Evolutionary conservation across 495 filamentous ascomycete genomes (phyloP), one percentile per base, ranked within the genome.

Genomic region (Xylaria intraflava): DNA sequence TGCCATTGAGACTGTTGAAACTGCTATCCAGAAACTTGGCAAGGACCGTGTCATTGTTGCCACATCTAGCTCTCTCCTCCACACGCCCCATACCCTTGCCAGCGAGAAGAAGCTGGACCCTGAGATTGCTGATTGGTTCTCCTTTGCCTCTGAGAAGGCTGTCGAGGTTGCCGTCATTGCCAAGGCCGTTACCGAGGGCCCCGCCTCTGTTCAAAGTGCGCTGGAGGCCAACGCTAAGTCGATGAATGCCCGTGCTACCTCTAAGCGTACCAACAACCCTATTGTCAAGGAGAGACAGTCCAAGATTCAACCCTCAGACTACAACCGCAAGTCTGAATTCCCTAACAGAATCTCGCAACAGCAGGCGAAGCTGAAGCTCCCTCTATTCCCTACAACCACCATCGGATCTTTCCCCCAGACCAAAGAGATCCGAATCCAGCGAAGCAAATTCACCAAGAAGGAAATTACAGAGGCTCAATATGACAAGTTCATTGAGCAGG

Each of bases 351-450:
- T 91, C 62, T 79, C 86, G 31, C 78, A 87, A 70, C 93, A 98
- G 77, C 85, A 88, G 74, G 81, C 83, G 72, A 77, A 84, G 66
- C 87, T 98, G 67, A 87, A 86, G 62, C 89, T 98, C 46, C 93
- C 93, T 60, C 78, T 90, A 52, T 97, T 98, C 87, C 93, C 93
- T 57, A 98, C 93, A 68, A 98, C 93, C 70, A 97, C 93, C 68
- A 98, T 98, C 57, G 93, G 93, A 52, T 96, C 90, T 52, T 98
- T 98, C 88, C 93, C 93, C 59, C 94, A 98, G 80, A 98, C 93
- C 68, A 89, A 88, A 80, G 89, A 95, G 73, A 98, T 98, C 75
- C 90, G 93, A 76, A 75, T 95, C 59, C 84, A 89, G 71, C 84
- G 93, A 55, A 95, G 93, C 80, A 93, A 90, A 81, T 90, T 96